phyloP scores from a whole-genome alignment of 75 land plant genomes.

The Sequoiadendron giganteum region DNA sequence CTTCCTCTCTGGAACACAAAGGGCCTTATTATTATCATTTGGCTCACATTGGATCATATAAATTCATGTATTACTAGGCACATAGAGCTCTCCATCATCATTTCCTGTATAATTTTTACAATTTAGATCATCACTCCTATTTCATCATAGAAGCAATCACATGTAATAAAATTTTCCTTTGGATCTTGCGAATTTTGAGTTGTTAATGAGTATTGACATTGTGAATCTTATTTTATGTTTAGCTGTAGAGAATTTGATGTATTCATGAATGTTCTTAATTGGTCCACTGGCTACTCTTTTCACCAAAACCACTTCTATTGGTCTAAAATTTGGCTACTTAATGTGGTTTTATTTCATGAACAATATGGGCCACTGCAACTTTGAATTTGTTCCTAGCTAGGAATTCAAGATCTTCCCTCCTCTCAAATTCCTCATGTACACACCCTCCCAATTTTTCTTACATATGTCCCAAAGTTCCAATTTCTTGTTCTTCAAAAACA shows the following conservation, averaged over 20 bases:
- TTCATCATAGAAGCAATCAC: slow-evolving; percentile 85
- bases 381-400: slow-evolving; percentile 77
- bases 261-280: slow-evolving; percentile 50
- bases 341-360: slow-evolving; percentile 91
- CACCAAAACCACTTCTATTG: slow-evolving; percentile 43
- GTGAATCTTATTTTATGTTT: neutral
- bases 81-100: slow-evolving; percentile 94
- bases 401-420: slow-evolving; percentile 66
- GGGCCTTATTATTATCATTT: slow-evolving; percentile 43
- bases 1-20: slow-evolving; percentile 59
- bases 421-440: slow-evolving; percentile 90
- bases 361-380: slow-evolving; percentile 97
- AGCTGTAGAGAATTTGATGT: slow-evolving; percentile 79
- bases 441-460: slow-evolving; percentile 61
- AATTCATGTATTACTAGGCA: slow-evolving; percentile 87
- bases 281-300: slow-evolving; percentile 28
- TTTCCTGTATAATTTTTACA: slow-evolving; percentile 70
- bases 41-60: slow-evolving; percentile 68
- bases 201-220: neutral
- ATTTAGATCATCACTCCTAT: slow-evolving; percentile 82
- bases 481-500: too few species aligned
- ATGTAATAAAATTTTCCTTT: slow-evolving; percentile 31
- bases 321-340: slow-evolving; percentile 42
- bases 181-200: too few species aligned
- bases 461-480: neutral